Conservation (phyloP, 73 alveolate genomes). For the Paramecium sexaurelia region DNA sequence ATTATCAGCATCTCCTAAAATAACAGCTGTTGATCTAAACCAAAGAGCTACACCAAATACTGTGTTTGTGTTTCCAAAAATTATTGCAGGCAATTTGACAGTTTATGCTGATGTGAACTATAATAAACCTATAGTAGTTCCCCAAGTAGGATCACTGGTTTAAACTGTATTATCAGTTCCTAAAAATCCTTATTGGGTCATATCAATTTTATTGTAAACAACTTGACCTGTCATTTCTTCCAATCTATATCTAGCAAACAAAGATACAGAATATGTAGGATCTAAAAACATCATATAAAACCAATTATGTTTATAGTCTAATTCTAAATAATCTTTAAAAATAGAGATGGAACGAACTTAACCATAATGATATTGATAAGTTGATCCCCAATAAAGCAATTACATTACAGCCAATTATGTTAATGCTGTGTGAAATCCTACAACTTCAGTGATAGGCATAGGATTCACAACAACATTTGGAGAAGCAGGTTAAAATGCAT, state of each 20-base stretch:
- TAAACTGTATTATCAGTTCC: conserved; percentile 20
- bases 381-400: conserved; percentile 19
- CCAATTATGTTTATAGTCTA: conserved; percentile 55
- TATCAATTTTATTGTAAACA: conserved; percentile 5
- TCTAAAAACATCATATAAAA: background rate
- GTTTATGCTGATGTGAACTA: background rate
- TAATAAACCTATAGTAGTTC: conserved; percentile 1
- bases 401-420: background rate
- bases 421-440: background rate
- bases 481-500: conserved; percentile 27
- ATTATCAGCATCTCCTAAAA: conserved; percentile 11
- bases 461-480: conserved; percentile 18
- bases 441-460: background rate
- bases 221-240: conserved; percentile 37
- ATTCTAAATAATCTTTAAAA: background rate
- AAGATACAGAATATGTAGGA: background rate
- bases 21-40: background rate
- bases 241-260: conserved; percentile 9
- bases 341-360: background rate
- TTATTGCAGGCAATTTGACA: background rate
- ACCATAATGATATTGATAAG: conserved; percentile 17
- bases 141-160: conserved; percentile 57
- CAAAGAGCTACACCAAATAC: conserved; percentile 16
- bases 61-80: background rate
- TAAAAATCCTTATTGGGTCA: background rate